These are phyloP conservation scores for Sordariomycetes sp. DNA, from an alignment of 2,329 filamentous ascomycete genomes.

Conservation along the genomic window DNA sequence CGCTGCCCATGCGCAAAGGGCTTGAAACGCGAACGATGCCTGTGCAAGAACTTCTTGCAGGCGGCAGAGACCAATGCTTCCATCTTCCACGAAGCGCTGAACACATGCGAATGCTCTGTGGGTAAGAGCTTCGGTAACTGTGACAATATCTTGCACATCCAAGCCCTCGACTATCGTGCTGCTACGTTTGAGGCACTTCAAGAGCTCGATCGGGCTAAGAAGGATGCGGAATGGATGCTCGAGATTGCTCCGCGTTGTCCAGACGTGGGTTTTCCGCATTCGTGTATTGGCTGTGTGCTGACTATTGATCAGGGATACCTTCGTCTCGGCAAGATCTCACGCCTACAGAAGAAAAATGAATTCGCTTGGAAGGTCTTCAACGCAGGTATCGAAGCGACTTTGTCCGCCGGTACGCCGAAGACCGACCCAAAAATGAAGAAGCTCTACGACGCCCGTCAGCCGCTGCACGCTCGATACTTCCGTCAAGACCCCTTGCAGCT, in stretches of 20 bases:
- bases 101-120: conserved; percentile 25
- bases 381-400: conserved; percentile 23
- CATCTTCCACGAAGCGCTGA: conserved; percentile 32
- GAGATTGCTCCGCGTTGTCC: conserved; percentile 29
- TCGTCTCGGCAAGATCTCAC: conserved; percentile 28
- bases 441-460: conserved; percentile 21
- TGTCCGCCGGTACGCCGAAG: conserved; percentile 9
- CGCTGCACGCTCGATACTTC: conserved; percentile 21
- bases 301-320: conserved; percentile 26
- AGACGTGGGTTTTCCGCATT: conserved; percentile 20
- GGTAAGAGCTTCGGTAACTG: conserved; percentile 29
- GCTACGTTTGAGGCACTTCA: conserved; percentile 28
- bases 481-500: conserved; percentile 24
- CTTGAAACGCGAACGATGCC: conserved; percentile 24
- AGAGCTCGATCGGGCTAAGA: conserved; percentile 25
- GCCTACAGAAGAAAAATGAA: conserved; percentile 24
- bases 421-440: conserved; percentile 24
- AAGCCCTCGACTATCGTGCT: conserved; percentile 30
- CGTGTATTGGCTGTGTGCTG: neutral
- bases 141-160: conserved; percentile 24
- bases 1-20: conserved; percentile 22
- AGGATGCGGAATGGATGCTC: conserved; percentile 32
- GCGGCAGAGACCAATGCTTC: conserved; percentile 20
- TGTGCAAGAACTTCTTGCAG: conserved; percentile 28
- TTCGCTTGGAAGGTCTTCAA: conserved; percentile 30